Percentiles rank a stretch among this genome's conserved stretches.
phyloP scores from a whole-genome alignment of 1,139 yeast species.

The Ogataea hybrid region DNA sequence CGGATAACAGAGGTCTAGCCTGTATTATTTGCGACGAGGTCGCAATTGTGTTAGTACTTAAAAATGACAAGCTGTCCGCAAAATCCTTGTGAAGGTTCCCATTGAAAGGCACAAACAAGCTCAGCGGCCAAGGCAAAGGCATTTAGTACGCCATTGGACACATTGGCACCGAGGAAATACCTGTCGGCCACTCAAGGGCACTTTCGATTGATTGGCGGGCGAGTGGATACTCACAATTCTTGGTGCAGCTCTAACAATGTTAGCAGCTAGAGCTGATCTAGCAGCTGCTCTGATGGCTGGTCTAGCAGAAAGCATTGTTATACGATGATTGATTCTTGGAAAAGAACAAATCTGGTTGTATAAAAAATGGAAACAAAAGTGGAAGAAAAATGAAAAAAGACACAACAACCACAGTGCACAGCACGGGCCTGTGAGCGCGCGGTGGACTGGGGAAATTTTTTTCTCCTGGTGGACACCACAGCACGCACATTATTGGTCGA shows the following conservation, averaged over 20 bases:
- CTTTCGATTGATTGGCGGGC: constrained; percentile 2
- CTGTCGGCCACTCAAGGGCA: neutral
- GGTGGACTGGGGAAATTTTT: constrained; percentile 5
- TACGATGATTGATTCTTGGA: constrained; percentile 15
- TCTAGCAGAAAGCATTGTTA: constrained; percentile 73
- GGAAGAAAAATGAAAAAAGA: constrained; percentile 12
- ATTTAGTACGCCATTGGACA: constrained; percentile 1
- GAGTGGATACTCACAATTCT: constrained; percentile 55
- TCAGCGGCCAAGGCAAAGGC: neutral
- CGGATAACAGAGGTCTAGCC: constrained; percentile 77
- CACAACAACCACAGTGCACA: constrained; percentile 6
- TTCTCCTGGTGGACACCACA: constrained; percentile 11
- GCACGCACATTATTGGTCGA: constrained; percentile 12
- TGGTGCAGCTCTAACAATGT: constrained; percentile 47
- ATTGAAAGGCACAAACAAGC: neutral
- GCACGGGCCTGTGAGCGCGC: constrained; percentile 3
- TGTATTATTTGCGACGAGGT: constrained; percentile 26
- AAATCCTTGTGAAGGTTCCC: neutral
- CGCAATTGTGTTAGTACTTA: constrained; percentile 20
- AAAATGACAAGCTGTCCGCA: neutral
- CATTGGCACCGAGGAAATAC: constrained; percentile 1
- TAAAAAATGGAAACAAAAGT: constrained; percentile 14
- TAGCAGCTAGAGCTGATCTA: constrained; percentile 71
- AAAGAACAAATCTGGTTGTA: constrained; percentile 14
- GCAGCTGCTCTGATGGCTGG: constrained; percentile 80